Percentiles rank a stretch among this genome's conserved stretches.
Evolutionary conservation across 352 stramenopile genomes (phyloP).

Genomic region (Chrysophaeum taylorii): DNA sequence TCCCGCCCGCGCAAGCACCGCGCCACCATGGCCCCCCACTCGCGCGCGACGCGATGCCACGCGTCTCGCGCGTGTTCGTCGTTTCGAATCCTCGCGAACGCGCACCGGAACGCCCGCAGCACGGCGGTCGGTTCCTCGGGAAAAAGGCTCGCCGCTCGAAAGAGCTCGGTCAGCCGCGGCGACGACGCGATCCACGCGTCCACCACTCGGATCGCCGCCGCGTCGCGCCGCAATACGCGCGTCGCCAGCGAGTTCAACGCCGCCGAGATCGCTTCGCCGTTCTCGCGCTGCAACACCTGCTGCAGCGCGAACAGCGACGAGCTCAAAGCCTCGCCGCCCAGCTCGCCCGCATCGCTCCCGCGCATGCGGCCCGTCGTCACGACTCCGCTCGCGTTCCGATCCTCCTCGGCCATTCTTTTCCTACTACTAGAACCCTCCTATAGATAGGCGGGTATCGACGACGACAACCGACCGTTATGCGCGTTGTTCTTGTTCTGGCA

Average conservation of each 20-base stretch:
- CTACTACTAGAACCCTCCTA: no score
- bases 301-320: conserved; percentile 6
- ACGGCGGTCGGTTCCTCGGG: neutral
- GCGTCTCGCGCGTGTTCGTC: neutral
- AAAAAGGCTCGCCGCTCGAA: no score
- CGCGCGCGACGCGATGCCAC: neutral
- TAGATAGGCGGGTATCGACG: no score
- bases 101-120: neutral
- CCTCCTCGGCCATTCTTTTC: no score
- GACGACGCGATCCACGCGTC: neutral
- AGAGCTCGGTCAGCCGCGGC: conserved; percentile 9
- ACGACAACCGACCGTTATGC: no score
- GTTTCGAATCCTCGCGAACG: neutral
- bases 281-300: conserved; percentile 12
- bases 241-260: neutral
- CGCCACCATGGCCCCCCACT: neutral
- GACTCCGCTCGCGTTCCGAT: no score
- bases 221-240: neutral
- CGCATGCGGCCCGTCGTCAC: no score
- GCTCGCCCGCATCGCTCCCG: no score
- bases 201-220: neutral
- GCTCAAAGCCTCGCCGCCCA: neutral
- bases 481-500: no score
- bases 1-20: neutral
- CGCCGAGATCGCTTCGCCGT: neutral